Evolutionary conservation across 2,329 filamentous ascomycete genomes (phyloP).

Genomic region (Venturia carpophila): DNA sequence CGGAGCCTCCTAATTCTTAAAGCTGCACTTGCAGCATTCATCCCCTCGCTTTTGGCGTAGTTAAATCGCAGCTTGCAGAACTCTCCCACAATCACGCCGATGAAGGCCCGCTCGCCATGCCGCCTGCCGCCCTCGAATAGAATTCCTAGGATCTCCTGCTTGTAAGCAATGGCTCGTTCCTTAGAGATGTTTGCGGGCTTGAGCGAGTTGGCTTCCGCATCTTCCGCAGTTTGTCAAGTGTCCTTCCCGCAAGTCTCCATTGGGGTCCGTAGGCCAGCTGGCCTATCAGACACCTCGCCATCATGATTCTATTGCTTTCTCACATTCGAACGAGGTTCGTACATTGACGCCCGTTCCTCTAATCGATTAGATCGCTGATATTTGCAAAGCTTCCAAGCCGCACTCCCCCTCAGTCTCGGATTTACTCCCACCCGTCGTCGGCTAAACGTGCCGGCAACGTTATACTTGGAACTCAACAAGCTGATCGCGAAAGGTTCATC

Average conservation of each 20-base stretch:
- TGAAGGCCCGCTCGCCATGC: neutral
- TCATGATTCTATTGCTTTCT: neutral
- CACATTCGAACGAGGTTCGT: neutral
- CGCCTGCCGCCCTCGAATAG: neutral
- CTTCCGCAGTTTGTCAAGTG: neutral
- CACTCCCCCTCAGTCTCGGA: neutral
- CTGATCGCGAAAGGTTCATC: neutral
- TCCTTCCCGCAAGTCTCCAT: neutral
- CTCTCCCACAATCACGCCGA: neutral
- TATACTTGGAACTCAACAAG: neutral
- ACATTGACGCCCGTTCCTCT: neutral
- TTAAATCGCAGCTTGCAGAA: neutral
- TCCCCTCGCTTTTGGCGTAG: neutral
- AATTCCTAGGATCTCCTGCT: neutral
- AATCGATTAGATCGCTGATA: neutral
- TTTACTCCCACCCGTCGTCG: neutral
- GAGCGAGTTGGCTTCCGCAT: neutral
- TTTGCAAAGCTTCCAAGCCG: neutral
- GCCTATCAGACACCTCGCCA: neutral
- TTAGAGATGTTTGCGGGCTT: neutral
- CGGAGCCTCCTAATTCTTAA: neutral
- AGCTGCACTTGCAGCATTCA: neutral
- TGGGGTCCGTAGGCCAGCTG: neutral
- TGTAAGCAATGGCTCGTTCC: neutral
- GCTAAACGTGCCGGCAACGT: neutral